Evolutionary conservation across 2,329 filamentous ascomycete genomes (phyloP).

Genomic region (Fusarium buxicola): DNA sequence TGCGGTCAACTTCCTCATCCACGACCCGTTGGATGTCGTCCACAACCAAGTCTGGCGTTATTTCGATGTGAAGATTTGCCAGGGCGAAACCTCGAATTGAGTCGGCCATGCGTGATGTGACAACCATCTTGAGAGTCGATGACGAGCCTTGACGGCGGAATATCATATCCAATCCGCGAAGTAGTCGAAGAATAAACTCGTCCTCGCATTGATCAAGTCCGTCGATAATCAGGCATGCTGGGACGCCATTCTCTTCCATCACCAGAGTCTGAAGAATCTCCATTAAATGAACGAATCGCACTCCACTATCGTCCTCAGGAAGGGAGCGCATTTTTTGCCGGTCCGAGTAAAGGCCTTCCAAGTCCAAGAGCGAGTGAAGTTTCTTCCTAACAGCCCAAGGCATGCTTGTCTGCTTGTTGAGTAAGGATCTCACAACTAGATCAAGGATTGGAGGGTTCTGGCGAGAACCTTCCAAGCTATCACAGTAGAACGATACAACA

Average conservation of each 20-base stretch:
- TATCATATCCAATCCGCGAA: constrained; percentile 30
- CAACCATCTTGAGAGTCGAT: constrained; percentile 14
- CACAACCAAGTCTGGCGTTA: constrained; percentile 20
- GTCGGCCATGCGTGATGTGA: constrained; percentile 33
- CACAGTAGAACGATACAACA: constrained; percentile 37
- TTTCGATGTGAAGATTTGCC: constrained; percentile 27
- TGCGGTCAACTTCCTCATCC: constrained; percentile 35
- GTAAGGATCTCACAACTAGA: constrained; percentile 24
- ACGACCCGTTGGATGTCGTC: constrained; percentile 35
- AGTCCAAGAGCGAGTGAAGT: constrained; percentile 15
- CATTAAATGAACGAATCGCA: constrained; percentile 34
- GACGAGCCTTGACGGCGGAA: constrained; percentile 22
- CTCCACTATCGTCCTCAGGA: neutral
- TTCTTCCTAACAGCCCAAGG: constrained; percentile 18
- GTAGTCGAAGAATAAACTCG: constrained; percentile 21
- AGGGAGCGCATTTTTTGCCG: constrained; percentile 11
- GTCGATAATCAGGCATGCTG: constrained; percentile 35
- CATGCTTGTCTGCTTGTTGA: constrained; percentile 26
- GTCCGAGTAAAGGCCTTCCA: constrained; percentile 19
- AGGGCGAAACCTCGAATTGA: constrained; percentile 33
- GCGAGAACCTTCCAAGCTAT: constrained; percentile 35
- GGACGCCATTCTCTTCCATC: constrained; percentile 7
- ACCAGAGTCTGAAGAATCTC: constrained; percentile 27
- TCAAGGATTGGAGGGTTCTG: constrained; percentile 37
- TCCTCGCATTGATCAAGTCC: constrained; percentile 34